Evolutionary conservation across 2,329 filamentous ascomycete species (phyloP), one percentile per base, ranked within the genome.

Genomic region (Neopestalotiopsis sp.): DNA sequence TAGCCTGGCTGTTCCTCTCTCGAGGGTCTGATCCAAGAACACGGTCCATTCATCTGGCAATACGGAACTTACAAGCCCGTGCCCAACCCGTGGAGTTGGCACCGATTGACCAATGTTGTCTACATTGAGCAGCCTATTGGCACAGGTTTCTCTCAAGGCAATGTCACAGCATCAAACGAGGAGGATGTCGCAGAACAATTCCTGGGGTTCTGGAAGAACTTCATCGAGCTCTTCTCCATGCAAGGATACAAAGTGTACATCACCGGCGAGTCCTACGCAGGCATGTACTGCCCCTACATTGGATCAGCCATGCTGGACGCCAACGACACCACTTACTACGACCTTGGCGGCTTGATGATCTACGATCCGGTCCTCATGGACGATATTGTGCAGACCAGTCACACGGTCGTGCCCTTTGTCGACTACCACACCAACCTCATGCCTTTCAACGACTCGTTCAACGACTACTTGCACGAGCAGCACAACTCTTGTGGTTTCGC

Each of bases 51-150:
- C 74, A 68, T 87, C 5, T 93, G 91, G 91, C 88, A 91, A 76
- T 85, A 88, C 13, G 93, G 93, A 42, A 95, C 91, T 0, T 87
- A 85, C 67, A 84, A 85, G 20, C 92, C 92, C 0, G 84, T 89
- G 0, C 81, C 83, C 59, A 94, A 94, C 76, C 85, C 87, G 0
- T 94, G 91, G 82, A 87, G 87, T n/a, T 95, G 92, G 92, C 88
- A 88, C 70, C 91, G 91, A 65, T 80, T 95, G 45, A 92, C 92
- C 66, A 94, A 95, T 78, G 88, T 95, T 74, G 82, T 96, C 61
- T 96, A 90, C 88, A 85, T 92, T 9, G 92, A 93, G 74, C 91
- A 93, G 76, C 90, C 89, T 5, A 81, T 89, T 12, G 85, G 86
- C 38, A 92, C 91, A 0, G 92, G 92, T 14, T 95, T 92, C 77